Percentiles rank a stretch among this genome's conserved stretches.
These are phyloP conservation scores for Daldinia caldariorum DNA, from an alignment of 495 filamentous ascomycete species.

Conservation along the genomic window DNA sequence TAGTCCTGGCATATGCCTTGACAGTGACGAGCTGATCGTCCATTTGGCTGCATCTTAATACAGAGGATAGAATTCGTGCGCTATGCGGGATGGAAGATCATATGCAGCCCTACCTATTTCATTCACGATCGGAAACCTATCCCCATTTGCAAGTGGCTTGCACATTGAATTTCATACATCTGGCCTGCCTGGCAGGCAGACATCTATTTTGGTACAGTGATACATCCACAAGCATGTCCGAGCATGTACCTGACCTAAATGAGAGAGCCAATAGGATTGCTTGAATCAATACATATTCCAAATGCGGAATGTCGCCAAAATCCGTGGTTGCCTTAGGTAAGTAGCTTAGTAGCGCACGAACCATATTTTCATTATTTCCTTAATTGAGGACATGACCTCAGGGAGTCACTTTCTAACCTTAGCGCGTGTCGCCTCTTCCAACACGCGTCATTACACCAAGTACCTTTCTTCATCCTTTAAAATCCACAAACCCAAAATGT, in stretches of 20 bases:
- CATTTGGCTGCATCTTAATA: constrained; percentile 22
- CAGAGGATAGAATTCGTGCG: constrained; percentile 28
- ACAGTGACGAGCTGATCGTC: constrained; percentile 1
- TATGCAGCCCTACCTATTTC: constrained; percentile 39
- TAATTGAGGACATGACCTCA: constrained; percentile 6
- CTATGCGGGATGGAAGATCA: constrained; percentile 35
- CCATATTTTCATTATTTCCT: not conserved
- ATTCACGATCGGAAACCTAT: constrained; percentile 1
- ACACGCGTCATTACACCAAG: constrained; percentile 13
- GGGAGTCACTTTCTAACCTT: not conserved
- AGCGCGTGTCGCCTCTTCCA: constrained; percentile 15
- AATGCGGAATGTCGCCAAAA: not conserved
- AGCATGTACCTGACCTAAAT: not conserved
- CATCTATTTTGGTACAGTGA: too few species aligned
- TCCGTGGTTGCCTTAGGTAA: not conserved
- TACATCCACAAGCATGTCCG: not conserved
- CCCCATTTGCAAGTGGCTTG: constrained; percentile 18
- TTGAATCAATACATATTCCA: not conserved
- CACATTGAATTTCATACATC: not conserved
- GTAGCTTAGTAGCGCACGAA: not conserved
- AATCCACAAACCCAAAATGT: not conserved
- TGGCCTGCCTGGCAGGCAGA: too few species aligned
- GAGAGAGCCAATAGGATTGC: not conserved
- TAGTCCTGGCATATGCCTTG: not conserved
- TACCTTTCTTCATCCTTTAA: not conserved